Percentiles rank a stretch among this genome's conserved stretches.
Conservation (phyloP, 2,329 filamentous ascomycete genomes). For the Verticillium nubilum region DNA sequence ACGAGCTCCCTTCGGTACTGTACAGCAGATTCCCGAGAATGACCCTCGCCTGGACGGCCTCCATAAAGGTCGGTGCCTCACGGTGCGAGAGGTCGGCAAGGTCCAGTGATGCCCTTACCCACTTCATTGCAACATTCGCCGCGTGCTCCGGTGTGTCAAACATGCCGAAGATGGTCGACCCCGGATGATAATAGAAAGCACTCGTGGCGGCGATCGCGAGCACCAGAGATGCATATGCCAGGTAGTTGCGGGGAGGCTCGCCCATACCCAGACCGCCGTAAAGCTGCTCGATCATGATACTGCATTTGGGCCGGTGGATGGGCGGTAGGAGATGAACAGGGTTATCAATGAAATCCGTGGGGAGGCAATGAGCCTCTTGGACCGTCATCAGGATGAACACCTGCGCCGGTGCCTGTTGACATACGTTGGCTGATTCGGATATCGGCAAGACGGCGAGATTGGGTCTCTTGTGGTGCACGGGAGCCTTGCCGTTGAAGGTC, state of each 20-base stretch:
- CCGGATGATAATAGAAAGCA: slow-evolving; percentile 20
- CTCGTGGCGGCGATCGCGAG: slow-evolving; percentile 20
- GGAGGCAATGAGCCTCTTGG: slow-evolving; percentile 18
- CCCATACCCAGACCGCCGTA: slow-evolving; percentile 12
- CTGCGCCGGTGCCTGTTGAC: background rate
- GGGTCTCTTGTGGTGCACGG: background rate
- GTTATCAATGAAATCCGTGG: slow-evolving; percentile 20
- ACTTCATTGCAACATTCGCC: slow-evolving; percentile 12
- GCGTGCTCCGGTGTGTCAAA: slow-evolving; percentile 4
- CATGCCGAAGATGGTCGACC: background rate
- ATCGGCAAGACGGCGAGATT: background rate
- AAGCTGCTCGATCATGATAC: slow-evolving; percentile 12
- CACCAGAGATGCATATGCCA: slow-evolving; percentile 17
- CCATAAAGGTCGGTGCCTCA: slow-evolving; percentile 20
- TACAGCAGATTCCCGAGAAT: slow-evolving; percentile 31
- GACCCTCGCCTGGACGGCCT: slow-evolving; percentile 29
- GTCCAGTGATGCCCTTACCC: slow-evolving; percentile 27
- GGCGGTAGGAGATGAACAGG: slow-evolving; percentile 19
- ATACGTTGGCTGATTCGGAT: background rate
- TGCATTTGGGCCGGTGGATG: slow-evolving; percentile 18
- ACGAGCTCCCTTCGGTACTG: slow-evolving; percentile 30
- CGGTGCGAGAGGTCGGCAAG: slow-evolving; percentile 28
- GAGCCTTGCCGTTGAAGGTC: background rate
- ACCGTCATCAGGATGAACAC: slow-evolving; percentile 13
- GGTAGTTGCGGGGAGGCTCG: slow-evolving; percentile 3